Conservation (phyloP, 306 rosid genomes). For the Fagus sylvatica region DNA sequence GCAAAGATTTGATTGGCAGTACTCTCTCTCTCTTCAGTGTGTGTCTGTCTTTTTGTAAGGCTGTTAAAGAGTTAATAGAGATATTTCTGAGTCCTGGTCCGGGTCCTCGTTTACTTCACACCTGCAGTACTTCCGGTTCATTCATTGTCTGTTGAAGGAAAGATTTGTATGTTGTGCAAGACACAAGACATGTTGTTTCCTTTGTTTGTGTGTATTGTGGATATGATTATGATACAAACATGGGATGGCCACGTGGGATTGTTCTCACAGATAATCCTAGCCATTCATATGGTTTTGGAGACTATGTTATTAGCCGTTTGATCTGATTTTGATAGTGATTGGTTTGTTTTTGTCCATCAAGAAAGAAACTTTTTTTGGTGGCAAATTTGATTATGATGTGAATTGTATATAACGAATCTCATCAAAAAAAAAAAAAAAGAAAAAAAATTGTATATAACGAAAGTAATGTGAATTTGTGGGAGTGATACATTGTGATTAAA, state of each 20-base stretch:
- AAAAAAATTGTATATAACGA: too few relatives aligned
- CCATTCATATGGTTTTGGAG: background rate
- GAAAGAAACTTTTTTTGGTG: too few relatives aligned
- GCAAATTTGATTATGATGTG: too few relatives aligned
- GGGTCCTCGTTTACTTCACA: slow-evolving; percentile 30
- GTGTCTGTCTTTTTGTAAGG: background rate
- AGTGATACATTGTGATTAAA: too few relatives aligned
- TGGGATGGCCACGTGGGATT: background rate
- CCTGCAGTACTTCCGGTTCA: background rate
- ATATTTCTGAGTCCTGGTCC: slow-evolving; percentile 16
- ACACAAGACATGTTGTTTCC: background rate
- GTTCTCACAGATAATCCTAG: background rate
- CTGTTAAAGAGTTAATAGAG: background rate
- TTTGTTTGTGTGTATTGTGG: background rate
- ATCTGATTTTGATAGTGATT: background rate
- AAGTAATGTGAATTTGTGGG: too few relatives aligned
- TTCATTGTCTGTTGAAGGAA: background rate
- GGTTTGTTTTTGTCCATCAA: too few relatives aligned
- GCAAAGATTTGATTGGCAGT: slow-evolving; percentile 40
- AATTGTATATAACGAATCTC: too few relatives aligned
- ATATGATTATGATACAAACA: background rate
- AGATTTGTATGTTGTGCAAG: background rate
- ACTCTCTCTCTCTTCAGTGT: slow-evolving; percentile 6
- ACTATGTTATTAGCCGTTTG: background rate
- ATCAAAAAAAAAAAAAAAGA: too few relatives aligned